Evolutionary conservation across 805 yeast species (phyloP).

Genomic region (Myxozyma vanderwaltii): DNA sequence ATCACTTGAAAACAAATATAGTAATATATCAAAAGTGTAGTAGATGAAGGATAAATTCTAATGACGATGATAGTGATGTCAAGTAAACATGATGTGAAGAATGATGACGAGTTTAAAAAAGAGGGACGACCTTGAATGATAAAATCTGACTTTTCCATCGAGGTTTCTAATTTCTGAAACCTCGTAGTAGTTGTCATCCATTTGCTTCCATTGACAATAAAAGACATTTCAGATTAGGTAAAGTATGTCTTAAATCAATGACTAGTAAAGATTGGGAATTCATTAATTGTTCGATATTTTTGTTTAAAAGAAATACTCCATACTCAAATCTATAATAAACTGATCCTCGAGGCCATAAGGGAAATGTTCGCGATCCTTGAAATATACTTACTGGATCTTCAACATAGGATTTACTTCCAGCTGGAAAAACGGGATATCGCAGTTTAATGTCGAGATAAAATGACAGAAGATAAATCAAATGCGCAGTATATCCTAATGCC

Average conservation of each 20-base stretch:
- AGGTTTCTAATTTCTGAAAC: slow-evolving; percentile 12
- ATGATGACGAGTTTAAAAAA: too few species aligned
- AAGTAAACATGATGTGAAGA: too few species aligned
- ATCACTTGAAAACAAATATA: too few species aligned
- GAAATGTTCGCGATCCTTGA: slow-evolving; percentile 48
- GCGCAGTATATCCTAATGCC: slow-evolving; percentile 53
- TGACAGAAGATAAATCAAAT: slow-evolving; percentile 48
- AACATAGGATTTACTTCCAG: slow-evolving; percentile 54
- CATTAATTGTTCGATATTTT: slow-evolving; percentile 52
- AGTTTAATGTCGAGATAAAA: slow-evolving; percentile 49
- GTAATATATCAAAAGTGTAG: too few species aligned
- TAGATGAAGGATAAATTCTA: too few species aligned
- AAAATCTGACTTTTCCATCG: too few species aligned
- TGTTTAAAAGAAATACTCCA: slow-evolving; percentile 51
- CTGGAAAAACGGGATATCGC: slow-evolving; percentile 53
- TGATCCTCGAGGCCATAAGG: slow-evolving; percentile 54
- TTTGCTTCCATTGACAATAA: slow-evolving; percentile 28
- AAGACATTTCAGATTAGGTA: slow-evolving; percentile 35
- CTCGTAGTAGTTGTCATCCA: slow-evolving; percentile 15
- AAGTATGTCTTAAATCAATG: slow-evolving; percentile 34
- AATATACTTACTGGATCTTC: slow-evolving; percentile 52
- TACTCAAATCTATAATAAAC: slow-evolving; percentile 52
- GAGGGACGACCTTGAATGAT: too few species aligned
- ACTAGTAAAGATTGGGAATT: slow-evolving; percentile 36
- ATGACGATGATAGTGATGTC: too few species aligned